These are phyloP conservation scores for Teunomyces panamensis DNA, from an alignment of 805 yeast genomes.

Conservation along the genomic window DNA sequence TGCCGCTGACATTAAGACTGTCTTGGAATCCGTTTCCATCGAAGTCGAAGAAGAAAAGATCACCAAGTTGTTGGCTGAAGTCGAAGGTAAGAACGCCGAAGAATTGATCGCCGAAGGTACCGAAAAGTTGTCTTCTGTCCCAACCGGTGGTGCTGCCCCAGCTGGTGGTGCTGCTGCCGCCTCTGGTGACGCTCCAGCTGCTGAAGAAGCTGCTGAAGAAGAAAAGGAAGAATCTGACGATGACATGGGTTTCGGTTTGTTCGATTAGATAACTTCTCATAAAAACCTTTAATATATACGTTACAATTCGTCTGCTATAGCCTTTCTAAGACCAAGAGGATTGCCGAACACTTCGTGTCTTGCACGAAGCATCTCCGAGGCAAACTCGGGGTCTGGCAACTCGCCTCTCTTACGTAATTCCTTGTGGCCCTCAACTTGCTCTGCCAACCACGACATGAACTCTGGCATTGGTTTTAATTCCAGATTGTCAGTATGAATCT, in stretches of 20 bases:
- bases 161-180: conserved; percentile 24
- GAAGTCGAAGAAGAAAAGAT: conserved; percentile 35
- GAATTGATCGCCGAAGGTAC: conserved; percentile 37
- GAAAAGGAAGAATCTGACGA: conserved; percentile 24
- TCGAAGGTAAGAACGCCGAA: conserved; percentile 34
- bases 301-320: conserved; percentile 49
- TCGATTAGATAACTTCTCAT: conserved; percentile 20
- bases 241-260: conserved; percentile 33
- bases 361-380: conserved; percentile 28
- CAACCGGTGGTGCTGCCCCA: conserved; percentile 32
- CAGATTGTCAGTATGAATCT: conserved; percentile 29
- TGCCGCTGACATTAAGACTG: conserved; percentile 39
- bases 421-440: conserved; percentile 33
- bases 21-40: conserved; percentile 39
- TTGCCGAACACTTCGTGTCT: conserved; percentile 79
- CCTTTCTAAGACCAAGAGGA: conserved; percentile 65
- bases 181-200: conserved; percentile 24
- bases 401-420: conserved; percentile 26
- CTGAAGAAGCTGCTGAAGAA: conserved; percentile 24
- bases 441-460: conserved; percentile 65
- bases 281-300: conserved; percentile 4
- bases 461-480: conserved; percentile 28
- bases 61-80: conserved; percentile 33
- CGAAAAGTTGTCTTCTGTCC: conserved; percentile 35
- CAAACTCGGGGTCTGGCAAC: conserved; percentile 37